These are phyloP conservation scores for Camelina neglecta DNA, from an alignment of 345 rosid species.

Conservation along the genomic window DNA sequence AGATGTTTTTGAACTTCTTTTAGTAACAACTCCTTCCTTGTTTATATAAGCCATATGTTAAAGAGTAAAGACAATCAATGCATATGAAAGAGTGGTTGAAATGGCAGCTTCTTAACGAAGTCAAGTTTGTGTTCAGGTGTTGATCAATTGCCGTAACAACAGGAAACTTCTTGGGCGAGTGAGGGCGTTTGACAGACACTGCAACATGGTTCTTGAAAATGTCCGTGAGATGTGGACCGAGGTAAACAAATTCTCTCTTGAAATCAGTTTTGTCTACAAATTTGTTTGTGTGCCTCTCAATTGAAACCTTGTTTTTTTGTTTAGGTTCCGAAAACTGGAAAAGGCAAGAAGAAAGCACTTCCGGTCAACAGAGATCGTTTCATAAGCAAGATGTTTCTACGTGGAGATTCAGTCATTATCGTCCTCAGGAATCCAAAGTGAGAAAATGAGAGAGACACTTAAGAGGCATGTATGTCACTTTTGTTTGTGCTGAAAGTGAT, in stretches of 20 bases:
- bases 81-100: not conserved
- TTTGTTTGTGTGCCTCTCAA: not conserved
- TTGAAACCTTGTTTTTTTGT: not conserved
- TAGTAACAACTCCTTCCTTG: not conserved
- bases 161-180: conserved; percentile 91
- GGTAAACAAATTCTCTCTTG: conserved; percentile 49
- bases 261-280: not conserved
- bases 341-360: conserved; percentile 97
- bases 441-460: conserved; percentile 11
- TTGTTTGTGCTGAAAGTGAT: conserved; percentile 6
- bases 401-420: conserved; percentile 97
- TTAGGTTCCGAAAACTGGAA: conserved; percentile 93
- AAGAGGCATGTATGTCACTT: not conserved
- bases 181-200: conserved; percentile 93
- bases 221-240: conserved; percentile 99
- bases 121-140: conserved; percentile 56
- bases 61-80: not conserved
- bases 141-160: conserved; percentile 80
- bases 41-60: not conserved
- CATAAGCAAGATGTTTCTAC: conserved; percentile 98
- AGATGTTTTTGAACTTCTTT: not conserved
- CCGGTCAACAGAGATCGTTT: conserved; percentile 93
- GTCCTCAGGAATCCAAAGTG: conserved; percentile 96
- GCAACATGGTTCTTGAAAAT: conserved; percentile 99
- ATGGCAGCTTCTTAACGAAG: not conserved